phyloP scores from a whole-genome alignment of 2,329 filamentous ascomycete species.

The Lecanicillium sp. region DNA sequence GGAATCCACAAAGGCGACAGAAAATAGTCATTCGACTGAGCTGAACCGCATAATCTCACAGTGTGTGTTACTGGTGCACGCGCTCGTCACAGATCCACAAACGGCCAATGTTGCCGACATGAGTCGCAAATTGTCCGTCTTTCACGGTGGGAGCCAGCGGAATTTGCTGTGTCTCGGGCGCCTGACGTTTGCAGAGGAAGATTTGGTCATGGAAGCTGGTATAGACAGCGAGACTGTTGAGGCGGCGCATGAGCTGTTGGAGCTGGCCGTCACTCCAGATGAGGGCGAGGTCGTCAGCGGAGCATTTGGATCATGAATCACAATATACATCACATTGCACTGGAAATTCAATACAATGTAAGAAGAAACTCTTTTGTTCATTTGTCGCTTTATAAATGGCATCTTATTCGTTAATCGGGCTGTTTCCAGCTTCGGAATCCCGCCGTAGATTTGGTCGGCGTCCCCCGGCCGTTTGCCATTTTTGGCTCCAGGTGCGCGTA shows the following conservation, averaged over 20 bases:
- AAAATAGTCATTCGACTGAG: constrained; percentile 6
- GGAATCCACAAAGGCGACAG: not conserved
- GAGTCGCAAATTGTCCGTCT: constrained; percentile 60
- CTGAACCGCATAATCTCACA: constrained; percentile 41
- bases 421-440: constrained; percentile 2
- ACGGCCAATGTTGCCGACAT: constrained; percentile 50
- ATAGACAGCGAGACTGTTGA: constrained; percentile 74
- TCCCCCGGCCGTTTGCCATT: constrained; percentile 7
- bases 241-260: constrained; percentile 73
- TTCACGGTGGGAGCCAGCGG: constrained; percentile 69
- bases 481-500: constrained; percentile 11
- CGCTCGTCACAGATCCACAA: constrained; percentile 39
- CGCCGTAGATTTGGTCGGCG: not conserved
- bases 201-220: constrained; percentile 66
- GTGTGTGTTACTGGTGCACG: constrained; percentile 42
- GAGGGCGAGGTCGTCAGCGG: constrained; percentile 39
- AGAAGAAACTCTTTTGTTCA: not conserved
- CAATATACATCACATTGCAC: not conserved
- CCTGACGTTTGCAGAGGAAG: constrained; percentile 77
- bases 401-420: not conserved
- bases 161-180: constrained; percentile 75
- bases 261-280: constrained; percentile 73
- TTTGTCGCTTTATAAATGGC: not conserved
- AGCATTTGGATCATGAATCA: constrained; percentile 29
- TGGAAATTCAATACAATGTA: not conserved